These are phyloP conservation scores for Guyanaporus albipodus DNA, from an alignment of 768 basidiomycete genomes.

Conservation along the genomic window DNA sequence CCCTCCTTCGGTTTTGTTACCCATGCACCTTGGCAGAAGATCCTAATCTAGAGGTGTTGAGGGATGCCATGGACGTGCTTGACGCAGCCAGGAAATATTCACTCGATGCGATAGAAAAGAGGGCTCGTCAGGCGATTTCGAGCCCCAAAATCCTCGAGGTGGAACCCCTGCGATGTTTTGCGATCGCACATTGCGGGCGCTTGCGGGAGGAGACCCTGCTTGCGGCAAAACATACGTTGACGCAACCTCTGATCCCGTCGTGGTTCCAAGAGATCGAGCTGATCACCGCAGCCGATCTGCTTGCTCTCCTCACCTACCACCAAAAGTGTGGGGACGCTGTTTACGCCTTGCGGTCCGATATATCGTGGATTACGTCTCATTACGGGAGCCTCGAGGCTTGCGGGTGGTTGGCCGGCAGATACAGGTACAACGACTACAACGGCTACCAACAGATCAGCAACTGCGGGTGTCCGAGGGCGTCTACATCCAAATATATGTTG, in stretches of 20 bases:
- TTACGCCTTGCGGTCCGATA: neutral
- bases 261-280: constrained; percentile 27
- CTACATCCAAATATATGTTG: neutral
- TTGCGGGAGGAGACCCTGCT: constrained; percentile 22
- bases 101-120: constrained; percentile 18
- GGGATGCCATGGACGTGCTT: constrained; percentile 12
- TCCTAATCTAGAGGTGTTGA: constrained; percentile 10
- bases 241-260: constrained; percentile 19
- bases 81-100: constrained; percentile 19
- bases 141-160: constrained; percentile 17
- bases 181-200: constrained; percentile 25
- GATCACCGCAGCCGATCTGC: constrained; percentile 27
- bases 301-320: constrained; percentile 25
- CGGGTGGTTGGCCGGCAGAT: constrained; percentile 1
- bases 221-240: constrained; percentile 30
- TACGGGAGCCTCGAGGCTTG: constrained; percentile 7
- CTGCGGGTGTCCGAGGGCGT: neutral
- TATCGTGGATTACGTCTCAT: constrained; percentile 14
- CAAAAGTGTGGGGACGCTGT: constrained; percentile 12
- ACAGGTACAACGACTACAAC: neutral
- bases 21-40: constrained; percentile 19
- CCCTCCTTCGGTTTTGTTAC: constrained; percentile 24
- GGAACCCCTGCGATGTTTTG: constrained; percentile 30
- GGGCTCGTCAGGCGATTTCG: constrained; percentile 19
- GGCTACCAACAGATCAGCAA: neutral